Conservation (phyloP, 2,329 filamentous ascomycete genomes). For the Cladosporium halotolerans region DNA sequence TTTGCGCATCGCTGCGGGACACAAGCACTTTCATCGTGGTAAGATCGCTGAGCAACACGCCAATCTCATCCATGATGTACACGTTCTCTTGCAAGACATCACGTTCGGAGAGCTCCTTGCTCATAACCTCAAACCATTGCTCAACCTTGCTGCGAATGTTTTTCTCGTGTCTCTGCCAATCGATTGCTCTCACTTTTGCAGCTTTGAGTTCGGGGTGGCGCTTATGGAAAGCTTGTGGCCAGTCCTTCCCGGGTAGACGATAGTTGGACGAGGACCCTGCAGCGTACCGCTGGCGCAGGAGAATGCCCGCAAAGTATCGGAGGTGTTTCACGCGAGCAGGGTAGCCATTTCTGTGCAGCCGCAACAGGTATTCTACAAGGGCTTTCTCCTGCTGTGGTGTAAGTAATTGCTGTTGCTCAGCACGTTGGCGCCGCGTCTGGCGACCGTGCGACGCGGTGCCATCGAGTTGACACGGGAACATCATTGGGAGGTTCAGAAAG, state of each 20-base stretch:
- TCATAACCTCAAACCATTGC: constrained; percentile 30
- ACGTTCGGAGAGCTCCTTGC: neutral
- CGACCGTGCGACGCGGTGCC: neutral
- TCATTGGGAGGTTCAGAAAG: too few relatives aligned
- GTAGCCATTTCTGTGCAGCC: neutral
- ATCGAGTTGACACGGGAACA: neutral
- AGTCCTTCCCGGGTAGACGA: constrained; percentile 13
- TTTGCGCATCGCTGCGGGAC: constrained; percentile 22
- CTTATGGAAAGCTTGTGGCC: constrained; percentile 19
- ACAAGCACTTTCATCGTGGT: constrained; percentile 29
- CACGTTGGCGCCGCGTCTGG: neutral
- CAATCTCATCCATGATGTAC: constrained; percentile 34
- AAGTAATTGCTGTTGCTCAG: neutral
- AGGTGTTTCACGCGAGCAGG: constrained; percentile 5
- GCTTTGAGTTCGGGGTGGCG: constrained; percentile 24
- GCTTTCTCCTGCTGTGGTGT: neutral
- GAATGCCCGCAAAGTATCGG: neutral
- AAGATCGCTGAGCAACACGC: constrained; percentile 26
- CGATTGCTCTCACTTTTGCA: constrained; percentile 19
- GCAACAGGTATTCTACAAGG: neutral
- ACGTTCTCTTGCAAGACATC: constrained; percentile 25
- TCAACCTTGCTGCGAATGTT: constrained; percentile 29
- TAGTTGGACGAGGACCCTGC: neutral
- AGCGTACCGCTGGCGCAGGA: neutral
- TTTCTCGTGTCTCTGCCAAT: constrained; percentile 23